Percentiles rank a stretch among this genome's conserved stretches.
These are phyloP conservation scores for Dentipellis fragilis DNA, from an alignment of 768 basidiomycete species.

Conservation along the genomic window DNA sequence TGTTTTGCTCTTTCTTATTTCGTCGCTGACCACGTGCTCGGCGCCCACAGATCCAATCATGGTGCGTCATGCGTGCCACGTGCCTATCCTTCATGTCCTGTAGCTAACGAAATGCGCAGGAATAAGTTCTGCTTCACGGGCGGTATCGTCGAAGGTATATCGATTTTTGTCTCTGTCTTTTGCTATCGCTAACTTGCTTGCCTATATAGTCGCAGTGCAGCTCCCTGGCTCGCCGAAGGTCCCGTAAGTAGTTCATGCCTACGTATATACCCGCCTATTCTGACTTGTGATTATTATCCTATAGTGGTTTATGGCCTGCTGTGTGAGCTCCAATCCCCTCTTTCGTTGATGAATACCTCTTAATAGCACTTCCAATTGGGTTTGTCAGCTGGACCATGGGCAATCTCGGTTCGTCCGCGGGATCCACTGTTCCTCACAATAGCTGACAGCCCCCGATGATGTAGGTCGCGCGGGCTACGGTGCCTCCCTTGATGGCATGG, in stretches of 20 bases:
- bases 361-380: too few relatives aligned
- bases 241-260: slow-evolving; percentile 2
- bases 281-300: too few relatives aligned
- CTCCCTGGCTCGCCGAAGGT: slow-evolving; percentile 6
- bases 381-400: slow-evolving; percentile 39
- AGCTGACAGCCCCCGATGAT: neutral
- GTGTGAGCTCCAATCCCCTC: slow-evolving; percentile 13
- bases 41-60: slow-evolving; percentile 15
- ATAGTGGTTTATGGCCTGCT: slow-evolving; percentile 40
- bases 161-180: neutral
- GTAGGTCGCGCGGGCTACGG: slow-evolving; percentile 80
- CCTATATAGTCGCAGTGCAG: slow-evolving; percentile 8
- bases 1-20: neutral
- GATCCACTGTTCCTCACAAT: slow-evolving; percentile 8
- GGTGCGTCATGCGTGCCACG: slow-evolving; percentile 16
- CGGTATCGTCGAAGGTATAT: slow-evolving; percentile 48
- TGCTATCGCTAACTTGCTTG: neutral
- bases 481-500: slow-evolving; percentile 76
- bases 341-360: slow-evolving; percentile 13
- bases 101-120: slow-evolving; percentile 18
- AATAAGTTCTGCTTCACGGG: slow-evolving; percentile 80
- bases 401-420: slow-evolving; percentile 53
- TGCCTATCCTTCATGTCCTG: neutral
- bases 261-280: too few relatives aligned
- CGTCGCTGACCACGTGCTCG: too few relatives aligned